phyloP scores from a whole-genome alignment of 129 eudicot genomes.

The Lactuca saligna region DNA sequence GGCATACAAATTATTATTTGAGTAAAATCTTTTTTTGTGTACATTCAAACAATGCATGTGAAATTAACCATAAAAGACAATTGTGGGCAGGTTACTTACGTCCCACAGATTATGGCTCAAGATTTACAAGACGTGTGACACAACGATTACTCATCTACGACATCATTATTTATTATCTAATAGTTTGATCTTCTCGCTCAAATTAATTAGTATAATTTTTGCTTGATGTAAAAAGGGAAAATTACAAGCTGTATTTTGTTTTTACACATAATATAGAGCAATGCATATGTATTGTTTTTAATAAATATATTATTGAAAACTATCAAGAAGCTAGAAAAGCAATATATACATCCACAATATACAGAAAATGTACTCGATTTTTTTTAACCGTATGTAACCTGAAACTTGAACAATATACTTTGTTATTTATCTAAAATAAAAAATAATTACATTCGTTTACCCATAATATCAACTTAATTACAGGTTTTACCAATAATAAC shows the following conservation, averaged over 20 bases:
- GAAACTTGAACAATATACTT: background rate
- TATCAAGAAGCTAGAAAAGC: no score
- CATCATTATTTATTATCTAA: background rate
- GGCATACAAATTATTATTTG: background rate
- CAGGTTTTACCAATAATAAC: background rate
- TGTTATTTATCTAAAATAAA: background rate
- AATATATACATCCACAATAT: no score
- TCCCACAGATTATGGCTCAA: background rate
- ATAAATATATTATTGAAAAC: no score
- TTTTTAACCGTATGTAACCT: no score
- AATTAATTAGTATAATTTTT: background rate
- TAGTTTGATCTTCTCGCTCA: background rate
- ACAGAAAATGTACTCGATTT: no score
- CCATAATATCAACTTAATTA: background rate
- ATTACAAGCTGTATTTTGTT: background rate
- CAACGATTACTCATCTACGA: constrained; percentile 4
- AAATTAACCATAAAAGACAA: background rate
- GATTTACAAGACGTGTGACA: constrained; percentile 11
- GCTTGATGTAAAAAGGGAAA: background rate
- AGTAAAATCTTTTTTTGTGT: background rate
- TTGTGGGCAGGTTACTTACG: background rate
- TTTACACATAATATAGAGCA: background rate
- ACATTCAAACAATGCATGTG: constrained; percentile 1
- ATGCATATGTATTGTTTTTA: background rate
- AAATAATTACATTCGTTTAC: no score